Evolutionary conservation across 2,329 filamentous ascomycete genomes (phyloP).

Genomic region (Colletotrichum acutatum): DNA sequence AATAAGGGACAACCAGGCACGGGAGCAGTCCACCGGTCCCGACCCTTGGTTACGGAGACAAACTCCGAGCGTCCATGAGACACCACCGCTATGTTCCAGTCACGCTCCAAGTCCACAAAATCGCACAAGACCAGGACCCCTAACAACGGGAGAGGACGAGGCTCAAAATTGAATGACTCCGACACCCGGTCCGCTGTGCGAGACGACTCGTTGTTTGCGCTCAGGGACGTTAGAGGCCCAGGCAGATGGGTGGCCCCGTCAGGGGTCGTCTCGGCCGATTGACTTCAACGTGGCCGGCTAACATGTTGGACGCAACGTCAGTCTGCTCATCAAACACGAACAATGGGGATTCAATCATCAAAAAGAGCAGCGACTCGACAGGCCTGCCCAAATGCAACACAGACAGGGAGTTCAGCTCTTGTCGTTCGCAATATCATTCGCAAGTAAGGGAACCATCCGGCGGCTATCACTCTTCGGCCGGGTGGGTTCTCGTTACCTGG

Average conservation of each 20-base stretch:
- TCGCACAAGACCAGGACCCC: not conserved
- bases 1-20: constrained; percentile 9
- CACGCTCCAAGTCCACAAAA: not conserved
- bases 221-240: not conserved
- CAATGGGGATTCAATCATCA: not conserved
- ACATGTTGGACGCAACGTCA: constrained; percentile 5
- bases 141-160: constrained; percentile 2
- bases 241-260: not conserved
- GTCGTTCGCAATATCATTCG: constrained; percentile 7
- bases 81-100: not conserved
- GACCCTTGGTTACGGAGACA: not conserved
- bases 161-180: constrained; percentile 3
- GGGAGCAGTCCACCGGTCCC: not conserved
- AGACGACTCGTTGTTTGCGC: constrained; percentile 10
- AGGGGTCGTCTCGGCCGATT: constrained; percentile 31
- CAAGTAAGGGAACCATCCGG: constrained; percentile 3
- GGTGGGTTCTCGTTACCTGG: not conserved
- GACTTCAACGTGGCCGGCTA: not conserved
- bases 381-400: constrained; percentile 3
- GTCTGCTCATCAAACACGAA: constrained; percentile 15
- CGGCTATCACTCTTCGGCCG: constrained; percentile 6
- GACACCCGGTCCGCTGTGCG: not conserved
- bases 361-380: not conserved
- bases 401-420: not conserved
- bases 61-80: not conserved